Evolutionary conservation across 1,139 yeast species (phyloP), one percentile per base, ranked within the genome.

Genomic region (Geotrichum citri-aurantii): DNA sequence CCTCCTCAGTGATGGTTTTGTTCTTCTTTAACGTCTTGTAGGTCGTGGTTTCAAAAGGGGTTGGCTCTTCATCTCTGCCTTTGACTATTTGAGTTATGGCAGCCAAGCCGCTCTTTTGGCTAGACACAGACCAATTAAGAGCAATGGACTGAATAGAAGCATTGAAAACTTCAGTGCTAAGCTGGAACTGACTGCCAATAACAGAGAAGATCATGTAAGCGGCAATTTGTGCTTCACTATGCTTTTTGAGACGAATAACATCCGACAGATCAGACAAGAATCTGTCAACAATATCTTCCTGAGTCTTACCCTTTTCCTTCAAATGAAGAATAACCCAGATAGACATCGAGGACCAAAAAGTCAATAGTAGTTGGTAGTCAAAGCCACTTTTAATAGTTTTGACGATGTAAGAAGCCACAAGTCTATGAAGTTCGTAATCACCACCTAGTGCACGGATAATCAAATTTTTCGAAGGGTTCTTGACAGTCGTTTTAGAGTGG

Each of bases 161-260:
- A 49, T 79, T 73, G 29, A 86, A 77, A 31, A 92, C 81, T 8
- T 81, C 84, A 56, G 78, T 74, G 8, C 86, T 79, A 58, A 93
- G 77, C 8, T 90, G 86, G 51, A 85, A 79, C 55, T 93, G 84
- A 1, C 95, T 80, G 2, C 87, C 81, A 56, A 92, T 76, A 1
- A 93, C 97, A 0, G 95, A 82, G 42, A 92, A 71, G 14, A 91
- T 77, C 58, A 96, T 88, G 70, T 88, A 93, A 2, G 93, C 90
- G 33, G 97, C 86, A 63, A 89, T 80, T 69, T 86, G 95, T 55
- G 86, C 80, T 67, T 90, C 96, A 46, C 81, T 76, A 37, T 80
- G 78, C 53, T 65, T 64, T 46, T 63, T 64, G 48, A 67, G 63
- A 1, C 69, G 62, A 17, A 76, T 57, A 2, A 70, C 65, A 37